Evolutionary conservation across 2,329 filamentous ascomycete species (phyloP).

Genomic region (Phialophora chinensis): DNA sequence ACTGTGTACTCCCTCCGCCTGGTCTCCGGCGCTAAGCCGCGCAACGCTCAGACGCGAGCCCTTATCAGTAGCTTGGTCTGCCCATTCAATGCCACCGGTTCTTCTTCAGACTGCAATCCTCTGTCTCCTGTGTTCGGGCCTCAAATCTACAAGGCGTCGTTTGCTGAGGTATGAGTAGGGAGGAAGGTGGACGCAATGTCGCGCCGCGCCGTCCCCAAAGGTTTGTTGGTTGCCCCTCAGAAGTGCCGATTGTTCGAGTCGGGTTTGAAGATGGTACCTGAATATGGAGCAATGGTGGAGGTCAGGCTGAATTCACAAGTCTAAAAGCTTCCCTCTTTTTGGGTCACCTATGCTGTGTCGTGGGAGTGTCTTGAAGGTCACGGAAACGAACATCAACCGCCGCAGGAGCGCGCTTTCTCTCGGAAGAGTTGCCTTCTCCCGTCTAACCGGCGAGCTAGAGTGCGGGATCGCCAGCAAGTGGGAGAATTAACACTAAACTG

Average conservation of each 20-base stretch:
- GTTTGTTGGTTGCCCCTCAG: background rate
- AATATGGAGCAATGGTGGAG: background rate
- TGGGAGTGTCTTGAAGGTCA: background rate
- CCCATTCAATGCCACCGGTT: background rate
- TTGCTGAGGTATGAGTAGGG: background rate
- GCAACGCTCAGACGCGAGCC: background rate
- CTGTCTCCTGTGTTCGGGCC: background rate
- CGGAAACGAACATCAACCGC: background rate
- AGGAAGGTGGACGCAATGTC: background rate
- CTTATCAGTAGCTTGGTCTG: background rate
- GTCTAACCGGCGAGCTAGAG: background rate
- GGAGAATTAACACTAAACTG: background rate
- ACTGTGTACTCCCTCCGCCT: background rate
- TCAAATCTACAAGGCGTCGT: background rate
- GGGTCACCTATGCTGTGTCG: background rate
- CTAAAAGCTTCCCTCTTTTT: background rate
- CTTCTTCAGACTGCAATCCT: background rate
- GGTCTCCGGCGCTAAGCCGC: background rate
- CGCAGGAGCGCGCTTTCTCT: background rate
- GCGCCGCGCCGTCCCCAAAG: no score
- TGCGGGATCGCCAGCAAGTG: background rate
- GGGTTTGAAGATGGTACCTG: background rate
- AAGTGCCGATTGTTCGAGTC: background rate
- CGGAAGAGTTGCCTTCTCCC: background rate
- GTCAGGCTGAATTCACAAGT: background rate